These are phyloP conservation scores for Daldinia eschscholtzii DNA, from an alignment of 2,329 filamentous ascomycete species.

Conservation along the genomic window DNA sequence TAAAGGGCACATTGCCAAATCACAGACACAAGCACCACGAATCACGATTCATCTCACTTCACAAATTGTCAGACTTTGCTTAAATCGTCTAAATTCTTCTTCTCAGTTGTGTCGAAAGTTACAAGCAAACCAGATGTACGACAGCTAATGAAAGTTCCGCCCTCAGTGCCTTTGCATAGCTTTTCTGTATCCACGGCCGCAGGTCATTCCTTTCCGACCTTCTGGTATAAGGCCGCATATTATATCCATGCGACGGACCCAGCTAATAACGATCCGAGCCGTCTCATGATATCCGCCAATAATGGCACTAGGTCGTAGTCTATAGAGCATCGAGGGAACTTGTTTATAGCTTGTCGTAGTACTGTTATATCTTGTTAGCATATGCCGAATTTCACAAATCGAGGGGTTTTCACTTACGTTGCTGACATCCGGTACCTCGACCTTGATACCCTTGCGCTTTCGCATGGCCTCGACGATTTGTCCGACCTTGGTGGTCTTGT, in stretches of 20 bases:
- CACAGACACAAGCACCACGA: not conserved
- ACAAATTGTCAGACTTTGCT: not conserved
- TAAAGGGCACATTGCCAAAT: not conserved
- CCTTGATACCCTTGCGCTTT: conserved; percentile 99
- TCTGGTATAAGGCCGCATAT: conserved; percentile 44
- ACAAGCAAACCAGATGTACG: conserved; percentile 49
- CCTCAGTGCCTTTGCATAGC: conserved; percentile 49
- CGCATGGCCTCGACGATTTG: conserved; percentile 88
- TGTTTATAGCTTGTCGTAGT: conserved; percentile 98
- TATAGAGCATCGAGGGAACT: conserved; percentile 59
- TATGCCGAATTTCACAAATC: not conserved
- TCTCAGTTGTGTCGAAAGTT: conserved; percentile 50
- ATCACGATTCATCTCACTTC: not conserved
- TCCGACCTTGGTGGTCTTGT: conserved; percentile 84
- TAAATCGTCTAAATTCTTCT: conserved; percentile 46
- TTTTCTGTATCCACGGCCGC: conserved; percentile 53
- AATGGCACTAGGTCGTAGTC: conserved; percentile 61
- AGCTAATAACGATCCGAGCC: conserved; percentile 50
- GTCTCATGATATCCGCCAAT: conserved; percentile 59
- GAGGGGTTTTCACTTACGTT: conserved; percentile 78
- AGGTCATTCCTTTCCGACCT: conserved; percentile 50
- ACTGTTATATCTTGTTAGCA: conserved; percentile 70
- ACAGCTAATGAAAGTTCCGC: conserved; percentile 49
- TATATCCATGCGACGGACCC: conserved; percentile 47
- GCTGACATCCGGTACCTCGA: conserved; percentile 89